Evolutionary conservation across 2,329 filamentous ascomycete species (phyloP).

Genomic region (Botrytis pseudocinerea): DNA sequence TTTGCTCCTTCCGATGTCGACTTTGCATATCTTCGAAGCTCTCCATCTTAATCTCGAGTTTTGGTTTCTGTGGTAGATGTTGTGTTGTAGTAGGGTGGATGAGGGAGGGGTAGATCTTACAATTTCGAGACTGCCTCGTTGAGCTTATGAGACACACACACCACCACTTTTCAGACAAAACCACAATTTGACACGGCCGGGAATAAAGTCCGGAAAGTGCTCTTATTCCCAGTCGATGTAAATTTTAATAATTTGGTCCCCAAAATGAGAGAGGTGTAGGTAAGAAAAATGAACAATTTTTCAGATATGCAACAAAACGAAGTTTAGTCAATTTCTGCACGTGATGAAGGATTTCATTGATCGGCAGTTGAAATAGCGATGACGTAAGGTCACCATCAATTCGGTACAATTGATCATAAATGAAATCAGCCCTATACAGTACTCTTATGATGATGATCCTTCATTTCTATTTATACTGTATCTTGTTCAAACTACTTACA

Average conservation of each 20-base stretch:
- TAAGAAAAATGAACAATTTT: background rate
- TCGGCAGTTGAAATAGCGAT: background rate
- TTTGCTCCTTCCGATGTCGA: constrained; percentile 84
- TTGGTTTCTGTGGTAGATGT: background rate
- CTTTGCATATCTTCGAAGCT: constrained; percentile 74
- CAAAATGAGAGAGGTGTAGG: background rate
- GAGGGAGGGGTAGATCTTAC: constrained; percentile 2
- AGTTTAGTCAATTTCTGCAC: background rate
- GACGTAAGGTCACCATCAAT: background rate
- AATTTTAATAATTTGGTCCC: background rate
- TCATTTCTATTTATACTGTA: background rate
- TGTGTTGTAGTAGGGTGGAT: background rate
- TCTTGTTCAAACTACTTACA: background rate
- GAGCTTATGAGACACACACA: background rate
- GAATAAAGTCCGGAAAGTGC: background rate
- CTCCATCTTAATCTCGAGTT: constrained; percentile 42
- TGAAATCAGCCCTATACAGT: background rate
- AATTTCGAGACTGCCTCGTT: background rate
- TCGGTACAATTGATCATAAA: background rate
- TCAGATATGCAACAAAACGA: background rate
- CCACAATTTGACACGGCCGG: background rate
- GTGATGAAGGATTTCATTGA: background rate
- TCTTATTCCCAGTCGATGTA: constrained; percentile 6
- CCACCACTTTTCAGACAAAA: background rate
- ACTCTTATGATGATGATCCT: background rate